Evolutionary conservation across 2,329 filamentous ascomycete genomes (phyloP).

Genomic region (Mollisia scopiformis): DNA sequence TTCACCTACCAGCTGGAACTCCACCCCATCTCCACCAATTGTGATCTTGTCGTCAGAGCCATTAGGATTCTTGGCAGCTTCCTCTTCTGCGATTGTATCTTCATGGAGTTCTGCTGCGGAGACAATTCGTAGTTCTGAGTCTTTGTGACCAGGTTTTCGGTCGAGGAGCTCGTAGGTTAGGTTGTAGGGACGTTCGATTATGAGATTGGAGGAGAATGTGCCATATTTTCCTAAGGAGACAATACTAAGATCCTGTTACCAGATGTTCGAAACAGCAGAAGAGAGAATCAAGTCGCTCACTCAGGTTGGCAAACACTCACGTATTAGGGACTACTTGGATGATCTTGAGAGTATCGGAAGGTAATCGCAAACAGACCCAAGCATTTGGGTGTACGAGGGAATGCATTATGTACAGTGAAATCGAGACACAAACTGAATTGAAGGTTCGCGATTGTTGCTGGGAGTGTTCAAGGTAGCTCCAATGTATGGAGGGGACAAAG

Average conservation of each 20-base stretch:
- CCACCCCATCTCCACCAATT: constrained; percentile 44
- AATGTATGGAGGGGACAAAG: neutral
- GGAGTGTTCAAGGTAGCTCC: neutral
- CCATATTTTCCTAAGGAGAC: constrained; percentile 94
- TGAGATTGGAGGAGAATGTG: constrained; percentile 83
- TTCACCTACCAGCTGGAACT: constrained; percentile 50
- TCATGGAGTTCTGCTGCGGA: constrained; percentile 81
- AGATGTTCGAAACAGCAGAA: constrained; percentile 2
- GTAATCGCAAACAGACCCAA: constrained; percentile 63
- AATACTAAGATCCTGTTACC: constrained; percentile 55
- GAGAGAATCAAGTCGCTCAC: constrained; percentile 26
- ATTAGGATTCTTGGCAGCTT: constrained; percentile 45
- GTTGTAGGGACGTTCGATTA: constrained; percentile 90
- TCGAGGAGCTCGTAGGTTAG: constrained; percentile 90
- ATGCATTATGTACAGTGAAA: constrained; percentile 29
- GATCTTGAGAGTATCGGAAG: constrained; percentile 59
- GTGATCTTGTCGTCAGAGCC: constrained; percentile 39
- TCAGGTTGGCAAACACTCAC: constrained; percentile 44
- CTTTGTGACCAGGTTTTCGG: constrained; percentile 63
- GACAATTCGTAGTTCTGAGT: constrained; percentile 75
- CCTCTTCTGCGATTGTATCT: constrained; percentile 65
- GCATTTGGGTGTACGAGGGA: constrained; percentile 56
- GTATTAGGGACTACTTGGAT: constrained; percentile 64
- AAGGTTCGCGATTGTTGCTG: neutral
- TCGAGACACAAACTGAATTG: neutral